These are phyloP conservation scores for Penicillium brasilianum DNA, from an alignment of 2,329 filamentous ascomycete species.

Conservation along the genomic window DNA sequence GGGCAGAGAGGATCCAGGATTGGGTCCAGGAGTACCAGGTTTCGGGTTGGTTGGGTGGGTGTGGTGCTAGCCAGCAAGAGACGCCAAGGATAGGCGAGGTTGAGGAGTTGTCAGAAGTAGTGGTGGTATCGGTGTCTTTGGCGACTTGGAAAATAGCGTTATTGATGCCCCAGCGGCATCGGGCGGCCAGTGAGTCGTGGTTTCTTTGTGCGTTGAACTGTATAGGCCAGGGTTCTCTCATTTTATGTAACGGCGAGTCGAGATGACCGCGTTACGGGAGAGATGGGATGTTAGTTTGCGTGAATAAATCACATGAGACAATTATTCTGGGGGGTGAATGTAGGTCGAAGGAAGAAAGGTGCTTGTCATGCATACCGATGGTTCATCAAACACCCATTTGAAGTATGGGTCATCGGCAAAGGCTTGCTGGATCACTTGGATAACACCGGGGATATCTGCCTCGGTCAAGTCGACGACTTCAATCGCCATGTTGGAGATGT, in stretches of 20 bases:
- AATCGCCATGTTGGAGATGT: slow-evolving; percentile 53
- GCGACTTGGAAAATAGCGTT: slow-evolving; percentile 75
- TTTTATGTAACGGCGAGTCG: slow-evolving; percentile 11
- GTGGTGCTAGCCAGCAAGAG: slow-evolving; percentile 74
- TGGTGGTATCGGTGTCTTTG: slow-evolving; percentile 56
- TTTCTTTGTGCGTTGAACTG: slow-evolving; percentile 68
- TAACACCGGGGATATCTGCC: slow-evolving; percentile 66
- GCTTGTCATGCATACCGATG: slow-evolving; percentile 51
- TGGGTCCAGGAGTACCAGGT: slow-evolving; percentile 70
- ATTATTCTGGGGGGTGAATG: too few species aligned
- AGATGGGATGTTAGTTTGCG: slow-evolving; percentile 26
- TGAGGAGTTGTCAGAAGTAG: background rate
- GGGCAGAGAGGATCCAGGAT: slow-evolving; percentile 66
- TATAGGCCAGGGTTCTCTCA: slow-evolving; percentile 19
- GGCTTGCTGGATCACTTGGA: slow-evolving; percentile 68
- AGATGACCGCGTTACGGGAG: slow-evolving; percentile 27
- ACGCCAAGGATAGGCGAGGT: slow-evolving; percentile 64
- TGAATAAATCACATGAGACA: too few species aligned
- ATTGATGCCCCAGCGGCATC: slow-evolving; percentile 73
- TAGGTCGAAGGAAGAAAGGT: background rate
- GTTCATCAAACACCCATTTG: slow-evolving; percentile 67
- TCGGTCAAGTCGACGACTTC: slow-evolving; percentile 62
- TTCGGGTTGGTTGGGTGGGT: slow-evolving; percentile 53
- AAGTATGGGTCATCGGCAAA: slow-evolving; percentile 72
- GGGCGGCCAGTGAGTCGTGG: slow-evolving; percentile 64